Base-by-base conservation (phyloP, 2,329 filamentous ascomycete genomes). In the Cordyceps sp. region DNA sequence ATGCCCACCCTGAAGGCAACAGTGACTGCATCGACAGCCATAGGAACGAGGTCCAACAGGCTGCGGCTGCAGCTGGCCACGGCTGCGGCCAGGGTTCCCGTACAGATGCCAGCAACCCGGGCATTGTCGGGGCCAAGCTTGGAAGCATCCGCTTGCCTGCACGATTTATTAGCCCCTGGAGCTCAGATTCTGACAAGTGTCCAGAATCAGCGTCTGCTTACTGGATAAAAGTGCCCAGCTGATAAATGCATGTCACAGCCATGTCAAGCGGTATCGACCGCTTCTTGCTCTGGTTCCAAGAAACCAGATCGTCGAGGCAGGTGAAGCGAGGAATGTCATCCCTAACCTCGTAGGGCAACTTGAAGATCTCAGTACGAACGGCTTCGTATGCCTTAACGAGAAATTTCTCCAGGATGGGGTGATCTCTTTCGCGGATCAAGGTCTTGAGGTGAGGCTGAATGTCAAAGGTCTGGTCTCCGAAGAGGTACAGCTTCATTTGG, bases 391-490 rank as follows among this genome's bases (percentile, higher is more conserved):
- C 14, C 23, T 32, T 32, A 5, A 15, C 19, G n/a, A 36, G 29
- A 30, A 36, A 36, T 29, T 33, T n/a, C n/a, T 33, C 32, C 4
- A 34, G 15, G 9, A 33, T 14, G 2, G 32, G 35, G 17, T 36
- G 33, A 20, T 28, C 25, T 19, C 32, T 22, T 10, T 29, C 20
- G n/a, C 19, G 29, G 12, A 32, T 14, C 6, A 36, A 27, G 14
- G 22, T 19, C 22, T 30, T 33, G 12, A 30, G 19, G 10, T 31
- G 24, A 8, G 31, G 32, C 17, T 26, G 24, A 9, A 34, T 19
- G 16, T 29, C 29, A 22, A 29, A 36, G 3, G 35, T 36, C 32
- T 36, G 35, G 30, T 36, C 35, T 25, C 35, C 35, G 17, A 36
- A 36, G 29, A 36, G 31, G 26, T 31, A 33, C 10, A 36, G 26